Evolutionary conservation across 495 filamentous ascomycete species (phyloP), one percentile per base, ranked within the genome.

Genomic region (Daldinia childiae): DNA sequence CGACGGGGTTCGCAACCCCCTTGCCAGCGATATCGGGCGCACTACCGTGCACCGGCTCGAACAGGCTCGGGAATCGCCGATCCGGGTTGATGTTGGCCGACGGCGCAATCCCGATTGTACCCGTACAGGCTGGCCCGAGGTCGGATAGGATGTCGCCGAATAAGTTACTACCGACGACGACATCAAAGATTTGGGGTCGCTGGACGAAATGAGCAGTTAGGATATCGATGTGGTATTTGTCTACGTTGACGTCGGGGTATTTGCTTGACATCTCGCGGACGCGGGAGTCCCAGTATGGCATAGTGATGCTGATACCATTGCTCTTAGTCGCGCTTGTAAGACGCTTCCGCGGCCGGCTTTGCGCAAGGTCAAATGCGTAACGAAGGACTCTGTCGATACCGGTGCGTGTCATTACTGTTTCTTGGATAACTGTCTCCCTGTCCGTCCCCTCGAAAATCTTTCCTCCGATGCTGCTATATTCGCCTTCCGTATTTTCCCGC

Each of bases 141-240:
- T 94, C 92, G 62, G 84, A 88, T 67, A 94, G 91, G 76, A 94
- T 95, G 75, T 95, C 92, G 64, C 92, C 92, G 75, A 95, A 94
- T 54, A 94, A 74, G 78, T 94, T 94, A 76, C 90, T 93, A 1
- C 91, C 93, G 45, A 95, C 90, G 43, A 95, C 84, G 11, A 94
- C 92, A 74, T 95, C 94, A 64, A 95, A 84, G 54, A 90, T 87
- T 24, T 90, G 80, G 8, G 92, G 92, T 63, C 90, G 87, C 84
- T 93, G 93, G 12, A 94, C 86, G 87, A 94, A 93, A 59, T 93
- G 80, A 85, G 94, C 93, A 3, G 92, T 92, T 26, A 92, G 90
- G 27, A 89, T 91, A 78, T 94, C 92, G 72, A 94, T 94, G 39
- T 94, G 83, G 63, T 93, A 92, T 75, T 93, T 91, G 57, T 88